phyloP scores from a whole-genome alignment of 2,329 filamentous ascomycete genomes.

The Hymenoscyphus fraxineus region DNA sequence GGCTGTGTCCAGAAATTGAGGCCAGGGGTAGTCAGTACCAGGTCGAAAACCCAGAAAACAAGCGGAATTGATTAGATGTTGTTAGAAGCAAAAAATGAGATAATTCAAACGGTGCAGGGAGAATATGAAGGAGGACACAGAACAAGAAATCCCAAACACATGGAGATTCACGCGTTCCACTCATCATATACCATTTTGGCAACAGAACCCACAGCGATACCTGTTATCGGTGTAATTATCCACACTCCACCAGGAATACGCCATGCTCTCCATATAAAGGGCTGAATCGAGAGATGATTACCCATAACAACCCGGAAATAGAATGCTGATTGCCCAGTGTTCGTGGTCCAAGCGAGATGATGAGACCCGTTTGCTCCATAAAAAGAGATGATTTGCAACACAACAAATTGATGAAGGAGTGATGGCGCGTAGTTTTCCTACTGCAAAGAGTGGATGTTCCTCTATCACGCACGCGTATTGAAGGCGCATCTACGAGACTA shows the following conservation, averaged over 20 bases:
- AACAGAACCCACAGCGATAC: background rate
- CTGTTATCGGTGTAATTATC: background rate
- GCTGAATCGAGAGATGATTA: background rate
- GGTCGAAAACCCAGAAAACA: background rate
- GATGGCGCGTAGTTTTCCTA: background rate
- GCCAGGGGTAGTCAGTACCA: background rate
- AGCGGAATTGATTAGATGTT: background rate
- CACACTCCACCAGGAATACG: background rate
- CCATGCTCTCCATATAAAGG: background rate
- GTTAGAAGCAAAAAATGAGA: slow-evolving; percentile 3
- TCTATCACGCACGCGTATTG: background rate
- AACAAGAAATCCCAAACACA: background rate
- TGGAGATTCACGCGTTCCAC: background rate
- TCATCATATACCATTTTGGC: slow-evolving; percentile 2
- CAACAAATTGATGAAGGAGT: background rate
- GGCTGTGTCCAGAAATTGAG: background rate
- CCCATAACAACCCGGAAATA: background rate
- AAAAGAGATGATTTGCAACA: background rate
- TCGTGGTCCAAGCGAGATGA: background rate
- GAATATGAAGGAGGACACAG: background rate
- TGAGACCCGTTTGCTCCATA: background rate
- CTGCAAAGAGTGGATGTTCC: background rate
- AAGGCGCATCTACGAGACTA: background rate
- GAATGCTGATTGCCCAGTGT: background rate
- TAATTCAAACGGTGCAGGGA: background rate